A percentile compares a stretch with the other conserved stretches of the same genome.
Conservation (phyloP, 176 grass and related monocot species). For the Hordeum vulgare region MorexV3_pseudomolecules_assembly NC_058520.1:37903802-37904301, state of each 20-base stretch:
- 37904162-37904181: not conserved
- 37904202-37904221: not conserved
- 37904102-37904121: not conserved
- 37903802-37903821: slow-evolving; percentile 36
- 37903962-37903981: not conserved
- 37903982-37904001: not conserved
- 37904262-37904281: not conserved
- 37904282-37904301: not conserved
- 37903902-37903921: not conserved
- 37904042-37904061: not conserved
- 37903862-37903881: not conserved
- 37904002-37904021: not conserved
- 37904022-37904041: not conserved
- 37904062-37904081: not conserved
- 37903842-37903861: not conserved
- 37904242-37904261: not conserved
- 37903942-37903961: not conserved
- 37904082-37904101: not conserved
- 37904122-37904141: not conserved
- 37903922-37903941: not conserved
- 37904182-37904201: not conserved
- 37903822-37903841: not conserved
- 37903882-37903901: not conserved
- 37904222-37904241: not conserved
- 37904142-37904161: not conserved